These are phyloP conservation scores for Boletus sp. DNA, from an alignment of 1,284 basidiomycete genomes.

Conservation along the genomic window DNA sequence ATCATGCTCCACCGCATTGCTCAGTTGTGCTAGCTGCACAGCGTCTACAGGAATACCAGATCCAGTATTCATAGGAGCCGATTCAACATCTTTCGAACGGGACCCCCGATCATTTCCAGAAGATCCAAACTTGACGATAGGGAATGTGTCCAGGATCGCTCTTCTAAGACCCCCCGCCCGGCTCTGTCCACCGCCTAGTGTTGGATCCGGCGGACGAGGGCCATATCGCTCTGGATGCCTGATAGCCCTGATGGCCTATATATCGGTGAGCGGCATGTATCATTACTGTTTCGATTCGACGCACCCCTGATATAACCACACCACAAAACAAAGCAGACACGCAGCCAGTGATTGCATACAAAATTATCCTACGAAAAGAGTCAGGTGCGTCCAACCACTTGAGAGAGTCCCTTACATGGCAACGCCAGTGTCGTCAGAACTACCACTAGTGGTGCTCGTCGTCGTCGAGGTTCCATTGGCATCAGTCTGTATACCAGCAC, in stretches of 20 bases:
- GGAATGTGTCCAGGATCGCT: conserved; percentile 92
- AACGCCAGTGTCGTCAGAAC: conserved; percentile 54
- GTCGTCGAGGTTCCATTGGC: conserved; percentile 16
- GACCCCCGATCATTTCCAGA: conserved; percentile 14
- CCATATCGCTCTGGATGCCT: conserved; percentile 91
- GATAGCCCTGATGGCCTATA: conserved; percentile 74
- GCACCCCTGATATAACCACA: conserved; percentile 77
- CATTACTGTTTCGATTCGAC: conserved; percentile 25
- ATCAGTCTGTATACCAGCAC: conserved; percentile 12
- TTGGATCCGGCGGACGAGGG: conserved; percentile 51
- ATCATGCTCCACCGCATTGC: background rate
- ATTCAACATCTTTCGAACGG: conserved; percentile 36
- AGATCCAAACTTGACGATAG: conserved; percentile 78
- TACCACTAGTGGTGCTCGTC: conserved; percentile 11
- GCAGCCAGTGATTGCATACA: conserved; percentile 83
- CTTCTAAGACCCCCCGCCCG: conserved; percentile 78
- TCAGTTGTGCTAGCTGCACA: conserved; percentile 14
- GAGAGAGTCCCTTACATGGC: conserved; percentile 53
- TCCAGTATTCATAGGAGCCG: conserved; percentile 1
- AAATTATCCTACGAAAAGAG: conserved; percentile 61
- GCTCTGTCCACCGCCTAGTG: conserved; percentile 53
- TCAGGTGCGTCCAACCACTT: conserved; percentile 3
- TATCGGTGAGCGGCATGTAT: conserved; percentile 6
- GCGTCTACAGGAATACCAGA: conserved; percentile 5
- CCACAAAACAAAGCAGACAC: conserved; percentile 78